Evolutionary conservation across 2,329 filamentous ascomycete species (phyloP), one percentile per base, ranked within the genome.

Genomic region (Magnaporthiopsis rhizophila): DNA sequence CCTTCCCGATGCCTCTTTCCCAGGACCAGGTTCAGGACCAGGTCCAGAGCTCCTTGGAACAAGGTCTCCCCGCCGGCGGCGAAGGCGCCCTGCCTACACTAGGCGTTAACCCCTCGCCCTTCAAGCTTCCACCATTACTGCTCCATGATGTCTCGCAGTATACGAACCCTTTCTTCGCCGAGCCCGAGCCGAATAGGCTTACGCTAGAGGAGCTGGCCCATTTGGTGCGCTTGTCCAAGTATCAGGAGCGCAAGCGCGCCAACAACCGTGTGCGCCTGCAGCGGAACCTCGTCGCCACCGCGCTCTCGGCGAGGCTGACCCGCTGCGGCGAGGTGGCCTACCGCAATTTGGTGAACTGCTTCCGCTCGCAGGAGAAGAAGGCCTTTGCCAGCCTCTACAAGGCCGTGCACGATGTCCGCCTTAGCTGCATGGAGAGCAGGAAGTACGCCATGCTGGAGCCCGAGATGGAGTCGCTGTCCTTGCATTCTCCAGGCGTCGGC

Each of bases 161-260:
- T 74, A 81, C 83, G 59, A 89, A 89, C 72, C 76, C 83, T 18
- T 81, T 83, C 68, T 74, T 88, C 64, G 80, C 83, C 61, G 45
- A 53, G 45, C 81, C 83, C 53, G 85, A 89, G 66, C 81, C 81
- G 62, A 85, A 89, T 59, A 84, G 85, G 65, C 91, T 89, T 59
- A 89, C 87, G 18, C 80, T 94, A 66, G 86, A 90, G 71, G 89
- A 93, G 75, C 84, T 94, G 69, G 89, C 89, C 62, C 89, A 92
- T 74, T 77, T 93, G 70, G 89, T 92, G 68, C 86, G 89, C 66
- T 80, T 92, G 67, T 89, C 89, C 73, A 89, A 88, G 71, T 92
- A 92, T 74, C 90, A 94, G 76, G 88, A 91, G 80, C 89, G 89
- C 80, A 90, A 91, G 80, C 86, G 89, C 77, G 82, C 84, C 68